These are phyloP conservation scores for Kazachstania sp. DNA, from an alignment of 1,139 yeast genomes.

Conservation along the genomic window DNA sequence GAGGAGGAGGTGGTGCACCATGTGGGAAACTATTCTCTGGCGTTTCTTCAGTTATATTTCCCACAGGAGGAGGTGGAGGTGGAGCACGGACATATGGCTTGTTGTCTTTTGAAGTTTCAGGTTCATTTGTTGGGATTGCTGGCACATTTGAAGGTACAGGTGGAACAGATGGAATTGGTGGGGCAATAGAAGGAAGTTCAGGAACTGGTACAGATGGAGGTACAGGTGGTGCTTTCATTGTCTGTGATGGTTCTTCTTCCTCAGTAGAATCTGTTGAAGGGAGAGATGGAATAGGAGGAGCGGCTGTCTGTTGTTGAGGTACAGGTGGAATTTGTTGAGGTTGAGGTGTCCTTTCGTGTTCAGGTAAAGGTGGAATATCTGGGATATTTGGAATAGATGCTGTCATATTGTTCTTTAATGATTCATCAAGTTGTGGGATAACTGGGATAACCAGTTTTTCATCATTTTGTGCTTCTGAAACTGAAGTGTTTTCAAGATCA, in stretches of 20 bases:
- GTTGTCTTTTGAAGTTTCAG: neutral
- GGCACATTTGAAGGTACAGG: neutral
- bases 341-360: neutral
- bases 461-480: neutral
- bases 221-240: neutral
- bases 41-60: neutral
- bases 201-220: neutral
- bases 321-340: too few relatives aligned
- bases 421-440: neutral
- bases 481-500: constrained; percentile 5
- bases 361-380: neutral
- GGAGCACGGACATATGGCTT: constrained; percentile 3
- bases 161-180: neutral
- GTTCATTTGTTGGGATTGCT: neutral
- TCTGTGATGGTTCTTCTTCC: neutral
- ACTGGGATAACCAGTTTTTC: neutral
- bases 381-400: neutral
- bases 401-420: neutral
- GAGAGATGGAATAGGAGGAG: neutral
- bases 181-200: neutral
- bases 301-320: too few relatives aligned
- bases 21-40: neutral
- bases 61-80: constrained; percentile 1
- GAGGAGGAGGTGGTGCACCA: constrained; percentile 3
- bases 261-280: neutral